Percentiles rank a stretch among this genome's conserved stretches.
phyloP scores from a whole-genome alignment of 1,284 basidiomycete species.

The Apiotrichum veenhuisii region DNA sequence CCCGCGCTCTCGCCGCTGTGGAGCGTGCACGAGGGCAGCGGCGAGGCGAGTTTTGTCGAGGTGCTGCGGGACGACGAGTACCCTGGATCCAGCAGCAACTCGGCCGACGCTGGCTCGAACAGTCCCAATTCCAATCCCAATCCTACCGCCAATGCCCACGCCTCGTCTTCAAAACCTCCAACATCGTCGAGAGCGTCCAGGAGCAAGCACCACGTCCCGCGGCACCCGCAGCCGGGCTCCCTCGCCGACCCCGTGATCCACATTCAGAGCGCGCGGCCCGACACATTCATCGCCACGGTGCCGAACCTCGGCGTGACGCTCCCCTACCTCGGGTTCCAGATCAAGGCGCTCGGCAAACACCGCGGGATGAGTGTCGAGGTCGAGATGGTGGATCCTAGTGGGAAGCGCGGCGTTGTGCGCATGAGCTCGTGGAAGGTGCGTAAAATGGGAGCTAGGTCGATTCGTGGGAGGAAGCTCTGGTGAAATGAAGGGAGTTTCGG shows the following conservation, averaged over 20 bases:
- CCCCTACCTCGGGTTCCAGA: constrained; percentile 70
- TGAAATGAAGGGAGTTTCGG: no score
- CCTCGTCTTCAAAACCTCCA: background rate
- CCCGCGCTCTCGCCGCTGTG: constrained; percentile 63
- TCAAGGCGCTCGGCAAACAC: constrained; percentile 58
- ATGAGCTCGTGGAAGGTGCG: constrained; percentile 77
- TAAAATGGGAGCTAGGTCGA: no score
- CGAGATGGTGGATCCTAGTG: constrained; percentile 64
- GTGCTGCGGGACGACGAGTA: constrained; percentile 58
- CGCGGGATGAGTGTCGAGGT: constrained; percentile 70
- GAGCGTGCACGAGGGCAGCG: constrained; percentile 56
- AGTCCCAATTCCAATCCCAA: no score
- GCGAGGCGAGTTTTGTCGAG: constrained; percentile 62
- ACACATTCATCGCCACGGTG: constrained; percentile 65
- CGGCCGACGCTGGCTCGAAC: no score
- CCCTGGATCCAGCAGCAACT: constrained; percentile 1
- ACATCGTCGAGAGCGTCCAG: background rate
- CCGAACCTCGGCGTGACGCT: constrained; percentile 62
- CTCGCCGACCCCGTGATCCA: constrained; percentile 67
- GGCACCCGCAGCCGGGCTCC: constrained; percentile 38
- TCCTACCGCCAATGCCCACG: no score
- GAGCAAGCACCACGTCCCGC: constrained; percentile 45
- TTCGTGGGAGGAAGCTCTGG: no score
- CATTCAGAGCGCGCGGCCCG: constrained; percentile 69
- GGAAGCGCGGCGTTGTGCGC: constrained; percentile 61